These are phyloP conservation scores for Balamuthia mandrillaris DNA, from an alignment of 208 protist genomes.

Conservation along the genomic window DNA sequence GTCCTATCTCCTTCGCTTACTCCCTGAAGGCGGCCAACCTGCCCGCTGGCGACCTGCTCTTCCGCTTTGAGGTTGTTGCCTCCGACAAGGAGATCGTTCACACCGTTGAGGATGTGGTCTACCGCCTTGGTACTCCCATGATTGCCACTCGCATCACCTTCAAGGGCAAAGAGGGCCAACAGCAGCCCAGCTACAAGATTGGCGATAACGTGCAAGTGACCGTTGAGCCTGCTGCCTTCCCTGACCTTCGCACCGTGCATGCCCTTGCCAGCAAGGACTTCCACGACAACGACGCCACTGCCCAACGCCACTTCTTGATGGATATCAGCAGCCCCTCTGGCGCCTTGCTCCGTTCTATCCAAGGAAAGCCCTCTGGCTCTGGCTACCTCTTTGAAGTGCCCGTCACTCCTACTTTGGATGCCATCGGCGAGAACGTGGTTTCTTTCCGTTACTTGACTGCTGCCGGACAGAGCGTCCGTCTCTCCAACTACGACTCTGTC, in stretches of 20 bases:
- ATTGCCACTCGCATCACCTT: constrained; percentile 24
- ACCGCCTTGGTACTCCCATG: constrained; percentile 1
- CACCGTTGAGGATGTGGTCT: constrained; percentile 6
- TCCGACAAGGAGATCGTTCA: background rate
- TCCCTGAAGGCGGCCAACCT: background rate
- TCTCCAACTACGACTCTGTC: constrained; percentile 14
- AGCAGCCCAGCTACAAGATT: constrained; percentile 17
- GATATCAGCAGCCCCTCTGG: background rate
- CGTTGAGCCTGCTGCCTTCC: constrained; percentile 15
- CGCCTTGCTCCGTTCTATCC: background rate
- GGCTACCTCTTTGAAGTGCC: constrained; percentile 28
- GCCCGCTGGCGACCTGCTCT: background rate
- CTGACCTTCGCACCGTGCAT: constrained; percentile 4
- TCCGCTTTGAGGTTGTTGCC: constrained; percentile 27
- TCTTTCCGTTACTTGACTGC: constrained; percentile 20
- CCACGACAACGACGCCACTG: background rate
- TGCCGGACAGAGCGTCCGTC: background rate
- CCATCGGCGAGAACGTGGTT: constrained; percentile 13
- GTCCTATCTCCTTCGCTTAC: background rate
- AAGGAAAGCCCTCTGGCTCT: background rate
- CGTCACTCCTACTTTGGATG: background rate
- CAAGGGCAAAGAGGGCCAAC: background rate
- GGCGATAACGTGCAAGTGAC: background rate
- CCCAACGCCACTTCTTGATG: constrained; percentile 20
- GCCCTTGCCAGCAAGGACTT: background rate